A percentile compares a stretch with the other conserved stretches of the same genome.
Conservation (phyloP, 768 basidiomycete genomes). For the Leucocoprinus sp. region DNA sequence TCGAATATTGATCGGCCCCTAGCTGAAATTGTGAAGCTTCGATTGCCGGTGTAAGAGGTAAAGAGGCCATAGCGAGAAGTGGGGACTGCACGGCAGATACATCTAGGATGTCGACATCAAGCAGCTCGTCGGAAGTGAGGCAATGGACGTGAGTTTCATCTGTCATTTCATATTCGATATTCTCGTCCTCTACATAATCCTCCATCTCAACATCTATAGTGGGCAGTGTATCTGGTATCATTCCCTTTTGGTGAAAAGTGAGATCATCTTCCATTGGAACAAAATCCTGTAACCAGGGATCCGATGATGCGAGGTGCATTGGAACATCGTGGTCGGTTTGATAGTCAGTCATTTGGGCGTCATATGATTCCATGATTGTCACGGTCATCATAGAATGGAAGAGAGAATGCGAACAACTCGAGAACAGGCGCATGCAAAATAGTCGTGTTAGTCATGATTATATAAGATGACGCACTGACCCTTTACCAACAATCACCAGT, state of each 20-base stretch:
- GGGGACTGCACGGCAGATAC: conserved; percentile 8
- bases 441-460: conserved; percentile 2
- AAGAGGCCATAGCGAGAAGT: neutral
- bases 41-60: conserved; percentile 1
- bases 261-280: conserved; percentile 15
- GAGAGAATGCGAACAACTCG: conserved; percentile 3
- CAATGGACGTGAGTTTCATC: conserved; percentile 12
- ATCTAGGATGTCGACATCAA: conserved; percentile 14
- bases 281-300: conserved; percentile 15
- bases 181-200: conserved; percentile 13
- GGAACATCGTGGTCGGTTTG: conserved; percentile 13
- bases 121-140: conserved; percentile 10
- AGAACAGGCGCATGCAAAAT: neutral
- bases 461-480: conserved; percentile 13
- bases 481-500: neutral
- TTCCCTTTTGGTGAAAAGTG: conserved; percentile 3
- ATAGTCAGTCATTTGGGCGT: conserved; percentile 15
- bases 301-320: conserved; percentile 14
- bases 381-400: conserved; percentile 10
- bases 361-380: conserved; percentile 11
- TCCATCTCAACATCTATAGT: conserved; percentile 16
- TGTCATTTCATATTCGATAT: conserved; percentile 15
- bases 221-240: conserved; percentile 2
- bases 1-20: neutral
- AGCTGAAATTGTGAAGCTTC: conserved; percentile 3